Evolutionary conservation across 768 basidiomycete species (phyloP), one percentile per base, ranked within the genome.

Genomic region (Boletus edulis): DNA sequence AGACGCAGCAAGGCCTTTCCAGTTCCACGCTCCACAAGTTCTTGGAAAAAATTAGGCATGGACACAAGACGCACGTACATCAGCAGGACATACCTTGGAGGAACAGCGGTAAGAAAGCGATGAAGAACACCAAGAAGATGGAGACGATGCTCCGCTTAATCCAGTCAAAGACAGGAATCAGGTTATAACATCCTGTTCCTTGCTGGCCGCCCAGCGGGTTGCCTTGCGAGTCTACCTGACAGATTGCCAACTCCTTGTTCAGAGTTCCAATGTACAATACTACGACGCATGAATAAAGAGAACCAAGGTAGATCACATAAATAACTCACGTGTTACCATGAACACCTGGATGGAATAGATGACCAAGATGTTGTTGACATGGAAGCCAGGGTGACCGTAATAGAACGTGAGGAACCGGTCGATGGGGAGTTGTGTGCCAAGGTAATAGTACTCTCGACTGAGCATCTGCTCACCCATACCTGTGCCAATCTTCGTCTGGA

Each of bases 401-500:
- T 99, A 99, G 81, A 98, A 99, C 20, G 96, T 98, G 65, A 99
- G 79, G 86, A 99, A 99, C 24, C 97, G 90, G 70, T 99, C 97
- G 65, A 99, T 85, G 34, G 97, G 97, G 52, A 99, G 79, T 71
- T 99, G 97, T 10, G 97, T 99, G 49, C 97, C 97, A 45, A 99
- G 80, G 71, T 98, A 99, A 73, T 98, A 99, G 72, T 99, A 99
- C 75, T 99, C 97, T 62, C 97, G 86, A 74, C 94, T 98, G 63
- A 99, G 87, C 94, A 98, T 96, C 69, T 99, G 97, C 73, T 99
- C 97, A 64, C 97, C 97, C 97, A 99, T 99, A 74, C 97, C 97
- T 31, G 92, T 97, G 29, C 96, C 96, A 66, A 99, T 97, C 83
- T 99, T 99, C 47, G 97, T 99, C 78, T 98, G 94, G 85, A 99